phyloP scores from a whole-genome alignment of 331 rosid species.

The Ulmus americana region DNA sequence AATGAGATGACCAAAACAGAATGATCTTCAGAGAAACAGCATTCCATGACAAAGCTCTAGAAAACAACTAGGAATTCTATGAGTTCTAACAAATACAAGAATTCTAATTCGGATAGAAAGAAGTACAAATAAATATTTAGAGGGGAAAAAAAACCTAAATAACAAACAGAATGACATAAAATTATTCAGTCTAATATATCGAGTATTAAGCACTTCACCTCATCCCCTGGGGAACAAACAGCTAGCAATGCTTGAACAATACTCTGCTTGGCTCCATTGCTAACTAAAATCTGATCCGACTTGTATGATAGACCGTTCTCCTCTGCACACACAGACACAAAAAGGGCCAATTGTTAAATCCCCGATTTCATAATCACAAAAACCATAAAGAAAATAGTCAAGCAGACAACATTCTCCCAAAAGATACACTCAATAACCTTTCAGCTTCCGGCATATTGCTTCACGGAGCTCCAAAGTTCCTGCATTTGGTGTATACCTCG shows the following conservation, averaged over 20 bases:
- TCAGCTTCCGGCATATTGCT: constrained; percentile 74
- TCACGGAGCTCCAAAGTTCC: constrained; percentile 72
- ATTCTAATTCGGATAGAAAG: neutral
- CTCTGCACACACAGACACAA: constrained; percentile 34
- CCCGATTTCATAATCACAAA: neutral
- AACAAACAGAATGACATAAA: neutral
- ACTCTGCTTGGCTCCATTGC: constrained; percentile 94
- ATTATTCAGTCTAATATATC: constrained; percentile 1
- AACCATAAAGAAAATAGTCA: neutral
- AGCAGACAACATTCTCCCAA: neutral
- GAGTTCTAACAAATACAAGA: neutral
- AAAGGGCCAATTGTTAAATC: constrained; percentile 3
- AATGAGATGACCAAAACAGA: neutral
- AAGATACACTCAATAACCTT: constrained; percentile 40
- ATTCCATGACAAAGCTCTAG: neutral
- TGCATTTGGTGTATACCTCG: constrained; percentile 73
- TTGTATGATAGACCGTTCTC: constrained; percentile 69
- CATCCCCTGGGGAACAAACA: constrained; percentile 88
- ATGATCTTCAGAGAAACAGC: neutral
- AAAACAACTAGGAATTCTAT: neutral
- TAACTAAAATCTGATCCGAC: constrained; percentile 71
- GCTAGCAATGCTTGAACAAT: constrained; percentile 63
- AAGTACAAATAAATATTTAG: neutral
- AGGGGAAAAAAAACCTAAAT: neutral
- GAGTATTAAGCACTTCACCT: constrained; percentile 33